Evolutionary conservation across 352 stramenopile species (phyloP).

Genomic region (Elongisporangium prolatum): DNA sequence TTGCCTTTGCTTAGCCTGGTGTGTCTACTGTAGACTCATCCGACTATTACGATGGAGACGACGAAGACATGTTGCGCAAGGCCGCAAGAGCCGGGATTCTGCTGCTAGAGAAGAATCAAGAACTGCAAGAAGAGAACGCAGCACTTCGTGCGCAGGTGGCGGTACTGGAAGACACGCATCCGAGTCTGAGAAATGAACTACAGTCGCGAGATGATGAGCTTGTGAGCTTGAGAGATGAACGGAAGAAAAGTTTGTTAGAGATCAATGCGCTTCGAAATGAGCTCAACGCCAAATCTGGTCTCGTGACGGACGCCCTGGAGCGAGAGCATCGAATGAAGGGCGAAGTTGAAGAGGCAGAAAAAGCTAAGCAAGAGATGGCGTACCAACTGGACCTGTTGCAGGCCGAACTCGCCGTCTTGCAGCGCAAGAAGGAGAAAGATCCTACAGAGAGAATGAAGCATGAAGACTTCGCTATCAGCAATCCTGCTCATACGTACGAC

Average conservation of each 20-base stretch:
- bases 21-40: conserved; percentile 6
- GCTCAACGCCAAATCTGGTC: conserved; percentile 47
- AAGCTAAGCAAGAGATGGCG: conserved; percentile 25
- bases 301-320: conserved; percentile 53
- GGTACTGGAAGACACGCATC: conserved; percentile 44
- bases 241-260: conserved; percentile 43
- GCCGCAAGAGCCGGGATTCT: conserved; percentile 65
- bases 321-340: conserved; percentile 37
- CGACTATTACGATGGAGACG: conserved; percentile 39
- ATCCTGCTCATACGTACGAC: conserved; percentile 51
- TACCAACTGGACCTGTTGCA: conserved; percentile 27
- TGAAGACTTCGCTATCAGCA: conserved; percentile 20
- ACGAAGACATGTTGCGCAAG: conserved; percentile 58
- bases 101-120: conserved; percentile 69
- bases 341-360: conserved; percentile 24
- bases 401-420: conserved; percentile 20
- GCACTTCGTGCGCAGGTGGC: conserved; percentile 56
- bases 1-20: not conserved
- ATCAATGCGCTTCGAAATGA: conserved; percentile 47
- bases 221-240: conserved; percentile 31
- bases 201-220: conserved; percentile 33
- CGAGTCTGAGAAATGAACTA: conserved; percentile 37
- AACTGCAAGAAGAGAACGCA: conserved; percentile 52
- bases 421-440: conserved; percentile 1
- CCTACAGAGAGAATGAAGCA: conserved; percentile 5